Evolutionary conservation across 179 eudicot genomes (phyloP), one percentile per base, ranked within the genome.

Genomic region (Amaranthus tricolor): DNA sequence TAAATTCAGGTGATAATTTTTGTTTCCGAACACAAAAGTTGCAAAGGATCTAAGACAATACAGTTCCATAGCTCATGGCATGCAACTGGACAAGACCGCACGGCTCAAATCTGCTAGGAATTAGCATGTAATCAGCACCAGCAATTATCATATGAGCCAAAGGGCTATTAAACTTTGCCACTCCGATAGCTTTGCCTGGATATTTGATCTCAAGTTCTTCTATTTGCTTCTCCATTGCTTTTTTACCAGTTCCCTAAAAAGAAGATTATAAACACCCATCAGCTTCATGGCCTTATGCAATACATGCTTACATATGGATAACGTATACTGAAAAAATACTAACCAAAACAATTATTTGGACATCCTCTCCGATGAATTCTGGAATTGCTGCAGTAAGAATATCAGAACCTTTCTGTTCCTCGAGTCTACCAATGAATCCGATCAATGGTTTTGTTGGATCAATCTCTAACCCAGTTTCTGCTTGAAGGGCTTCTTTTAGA

Each of bases 371-470:
- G 45, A 89, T 86, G 76, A 95, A 85, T 55, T 87, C 70, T n/a
- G 93, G 85, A 66, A 95, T 88, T 19, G 99, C 98, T 60, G 85
- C 92, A 14, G 84, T 94, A 24, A 95, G 89, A 76, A 95, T 93
- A 82, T 95, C 99, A 8, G 97, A 91, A 14, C 99, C 99, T 77
- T 95, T 95, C 76, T 95, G 99, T 79, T 93, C 98, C 84, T 95
- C 99, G n/a, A 95, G 87, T 76, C 99, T 88, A 62, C 99, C 98
- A 68, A 95, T 95, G 84, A 95, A 95, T 57, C 99, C 99, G n/a
- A 95, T 95, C 31, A 95, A 63, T 43, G 98, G 99, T 59, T 89
- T 83, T 50, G 84, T 77, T 57, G 84, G 82, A 63, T 91, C 96
- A 5, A 93, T 86, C 7, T 96, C 95, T 70, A 95, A 87, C 19